Percentiles rank a stretch among this genome's conserved stretches.
Conservation (phyloP, 192 early-diverging fungal genomes). For the Gamsiella multidivaricata region DNA sequence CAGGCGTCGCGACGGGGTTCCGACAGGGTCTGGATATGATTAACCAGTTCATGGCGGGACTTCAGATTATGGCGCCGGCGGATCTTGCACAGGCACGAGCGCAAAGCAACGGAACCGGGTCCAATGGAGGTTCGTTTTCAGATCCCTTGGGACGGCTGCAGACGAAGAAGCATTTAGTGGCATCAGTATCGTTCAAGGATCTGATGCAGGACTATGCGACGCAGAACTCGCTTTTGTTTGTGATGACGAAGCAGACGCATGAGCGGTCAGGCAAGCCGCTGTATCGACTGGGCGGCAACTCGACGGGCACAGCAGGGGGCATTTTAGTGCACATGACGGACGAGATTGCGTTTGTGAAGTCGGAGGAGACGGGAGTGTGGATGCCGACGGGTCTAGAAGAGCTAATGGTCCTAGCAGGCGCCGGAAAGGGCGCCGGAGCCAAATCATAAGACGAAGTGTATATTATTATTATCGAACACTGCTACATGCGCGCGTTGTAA, state of each 20-base stretch:
- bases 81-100: slow-evolving; percentile 35
- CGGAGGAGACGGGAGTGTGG: slow-evolving; percentile 62
- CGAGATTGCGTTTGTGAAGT: slow-evolving; percentile 68
- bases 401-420: slow-evolving; percentile 54
- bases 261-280: slow-evolving; percentile 64
- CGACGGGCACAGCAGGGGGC: slow-evolving; percentile 56
- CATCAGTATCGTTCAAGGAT: slow-evolving; percentile 64
- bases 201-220: slow-evolving; percentile 66
- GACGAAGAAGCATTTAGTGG: slow-evolving; percentile 37
- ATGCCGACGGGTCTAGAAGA: slow-evolving; percentile 66
- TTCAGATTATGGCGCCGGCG: slow-evolving; percentile 32
- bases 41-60: slow-evolving; percentile 58
- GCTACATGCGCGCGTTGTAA: too few relatives aligned
- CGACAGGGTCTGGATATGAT: slow-evolving; percentile 79
- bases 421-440: slow-evolving; percentile 3
- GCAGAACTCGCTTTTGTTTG: slow-evolving; percentile 64
- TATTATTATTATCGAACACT: too few relatives aligned
- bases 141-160: slow-evolving; percentile 41
- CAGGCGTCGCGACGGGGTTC: slow-evolving; percentile 67
- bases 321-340: slow-evolving; percentile 71
- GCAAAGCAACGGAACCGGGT: slow-evolving; percentile 22
- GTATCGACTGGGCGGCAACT: slow-evolving; percentile 64
- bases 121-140: slow-evolving; percentile 4
- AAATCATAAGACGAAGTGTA: background rate
- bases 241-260: slow-evolving; percentile 64